Conservation (phyloP, 225 moss, liverwort and hornwort species). For the Pseudisothecium myosuroides region DNA sequence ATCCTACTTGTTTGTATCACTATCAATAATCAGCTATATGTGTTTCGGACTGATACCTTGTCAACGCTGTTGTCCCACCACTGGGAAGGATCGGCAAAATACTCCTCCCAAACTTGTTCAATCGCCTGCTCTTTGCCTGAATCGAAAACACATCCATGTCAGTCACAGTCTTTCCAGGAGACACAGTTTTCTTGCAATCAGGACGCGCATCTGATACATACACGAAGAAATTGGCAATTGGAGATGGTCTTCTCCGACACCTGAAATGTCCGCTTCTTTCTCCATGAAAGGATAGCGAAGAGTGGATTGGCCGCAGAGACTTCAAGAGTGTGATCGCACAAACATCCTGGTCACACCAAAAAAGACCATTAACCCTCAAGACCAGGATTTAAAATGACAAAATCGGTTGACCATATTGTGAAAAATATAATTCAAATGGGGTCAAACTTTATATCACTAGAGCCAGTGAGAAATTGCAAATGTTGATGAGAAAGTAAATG, state of each 20-base stretch:
- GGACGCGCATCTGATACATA: neutral
- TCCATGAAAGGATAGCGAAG: neutral
- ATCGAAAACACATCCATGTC: neutral
- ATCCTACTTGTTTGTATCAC: neutral
- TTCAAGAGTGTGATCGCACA: neutral
- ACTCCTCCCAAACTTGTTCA: neutral
- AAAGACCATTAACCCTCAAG: neutral
- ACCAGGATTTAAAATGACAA: neutral
- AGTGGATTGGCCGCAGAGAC: neutral
- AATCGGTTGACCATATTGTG: neutral
- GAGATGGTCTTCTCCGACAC: neutral
- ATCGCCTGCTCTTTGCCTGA: neutral
- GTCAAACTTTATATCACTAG: neutral
- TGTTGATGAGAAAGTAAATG: neutral
- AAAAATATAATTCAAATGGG: neutral
- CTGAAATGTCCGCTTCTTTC: neutral
- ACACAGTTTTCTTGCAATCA: neutral
- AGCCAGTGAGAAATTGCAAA: neutral
- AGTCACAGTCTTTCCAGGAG: neutral
- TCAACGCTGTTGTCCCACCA: neutral
- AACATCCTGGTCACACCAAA: neutral
- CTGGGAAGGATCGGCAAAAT: neutral
- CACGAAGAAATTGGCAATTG: neutral
- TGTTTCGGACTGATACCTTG: neutral
- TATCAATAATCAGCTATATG: neutral